phyloP scores from a whole-genome alignment of 2,329 filamentous ascomycete species.

The Fusarium avenaceum region DNA sequence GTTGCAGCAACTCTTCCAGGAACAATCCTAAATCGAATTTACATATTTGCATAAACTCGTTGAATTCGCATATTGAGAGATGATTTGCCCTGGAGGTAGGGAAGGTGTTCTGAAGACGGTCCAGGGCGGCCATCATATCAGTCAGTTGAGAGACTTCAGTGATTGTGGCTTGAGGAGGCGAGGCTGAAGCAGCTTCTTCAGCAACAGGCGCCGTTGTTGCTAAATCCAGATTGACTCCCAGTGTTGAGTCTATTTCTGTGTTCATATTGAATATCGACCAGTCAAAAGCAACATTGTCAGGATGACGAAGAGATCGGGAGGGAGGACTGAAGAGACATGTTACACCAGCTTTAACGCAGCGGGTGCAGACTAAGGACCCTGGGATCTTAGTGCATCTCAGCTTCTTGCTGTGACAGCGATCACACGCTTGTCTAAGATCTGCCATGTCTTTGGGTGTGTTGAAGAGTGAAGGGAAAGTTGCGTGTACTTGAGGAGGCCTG shows the following conservation, averaged over 20 bases:
- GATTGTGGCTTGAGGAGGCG: conserved; percentile 6
- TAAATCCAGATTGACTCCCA: background rate
- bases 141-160: conserved; percentile 36
- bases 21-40: conserved; percentile 46
- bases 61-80: conserved; percentile 45
- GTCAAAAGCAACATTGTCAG: conserved; percentile 33
- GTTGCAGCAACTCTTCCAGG: conserved; percentile 54
- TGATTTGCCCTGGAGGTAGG: conserved; percentile 29
- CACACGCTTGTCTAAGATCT: conserved; percentile 55
- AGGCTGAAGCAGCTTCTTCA: conserved; percentile 2
- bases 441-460: conserved; percentile 22
- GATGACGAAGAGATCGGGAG: conserved; percentile 41
- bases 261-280: conserved; percentile 41
- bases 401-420: conserved; percentile 63
- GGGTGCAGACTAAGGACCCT: conserved; percentile 54
- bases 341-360: conserved; percentile 58
- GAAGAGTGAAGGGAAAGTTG: background rate
- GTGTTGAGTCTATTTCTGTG: background rate
- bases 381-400: conserved; percentile 59
- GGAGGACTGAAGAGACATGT: conserved; percentile 61
- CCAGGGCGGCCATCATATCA: conserved; percentile 42
- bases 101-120: conserved; percentile 38
- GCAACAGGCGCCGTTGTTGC: conserved; percentile 25
- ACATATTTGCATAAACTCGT: conserved; percentile 43
- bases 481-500: conserved; percentile 1